phyloP scores from a whole-genome alignment of 2,329 filamentous ascomycete genomes.

The Pestalotiopsis sp. region DNA sequence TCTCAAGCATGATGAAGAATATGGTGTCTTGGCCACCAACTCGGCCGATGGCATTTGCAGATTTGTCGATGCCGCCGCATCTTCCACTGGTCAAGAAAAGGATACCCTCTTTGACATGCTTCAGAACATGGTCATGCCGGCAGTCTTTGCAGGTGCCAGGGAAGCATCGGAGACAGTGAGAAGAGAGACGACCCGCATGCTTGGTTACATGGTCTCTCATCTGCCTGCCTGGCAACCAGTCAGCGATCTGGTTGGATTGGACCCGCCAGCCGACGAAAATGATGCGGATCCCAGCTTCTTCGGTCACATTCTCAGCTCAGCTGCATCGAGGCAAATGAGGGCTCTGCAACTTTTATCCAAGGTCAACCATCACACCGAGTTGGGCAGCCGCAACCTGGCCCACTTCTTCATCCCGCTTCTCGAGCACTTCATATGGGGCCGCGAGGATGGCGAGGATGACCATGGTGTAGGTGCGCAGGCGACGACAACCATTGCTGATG shows the following conservation, averaged over 20 bases:
- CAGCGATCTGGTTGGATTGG: conserved; percentile 71
- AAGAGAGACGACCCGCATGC: conserved; percentile 76
- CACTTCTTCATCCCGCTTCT: conserved; percentile 89
- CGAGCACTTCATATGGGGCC: conserved; percentile 91
- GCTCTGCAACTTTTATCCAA: conserved; percentile 77
- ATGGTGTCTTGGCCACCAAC: conserved; percentile 78
- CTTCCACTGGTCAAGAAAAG: conserved; percentile 41
- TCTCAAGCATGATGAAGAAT: conserved; percentile 83
- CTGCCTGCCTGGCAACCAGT: conserved; percentile 72
- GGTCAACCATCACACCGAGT: conserved; percentile 62
- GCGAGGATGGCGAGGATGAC: conserved; percentile 72
- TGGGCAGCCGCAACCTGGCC: conserved; percentile 77
- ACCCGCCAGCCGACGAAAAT: conserved; percentile 66
- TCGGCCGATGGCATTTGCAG: conserved; percentile 79
- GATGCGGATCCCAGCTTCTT: conserved; percentile 74
- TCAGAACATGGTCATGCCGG: conserved; percentile 68
- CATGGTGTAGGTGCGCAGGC: conserved; percentile 87
- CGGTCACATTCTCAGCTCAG: conserved; percentile 87
- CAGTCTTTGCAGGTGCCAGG: conserved; percentile 74
- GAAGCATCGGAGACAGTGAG: conserved; percentile 84
- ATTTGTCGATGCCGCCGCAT: conserved; percentile 68
- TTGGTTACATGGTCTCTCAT: conserved; percentile 75
- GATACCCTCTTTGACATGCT: conserved; percentile 61
- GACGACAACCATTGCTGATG: conserved; percentile 73
- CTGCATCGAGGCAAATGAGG: conserved; percentile 81